Percentiles rank a stretch among this genome's conserved stretches.
Conservation (phyloP, 2,329 filamentous ascomycete species). For the Daldinia eschscholtzii region DNA sequence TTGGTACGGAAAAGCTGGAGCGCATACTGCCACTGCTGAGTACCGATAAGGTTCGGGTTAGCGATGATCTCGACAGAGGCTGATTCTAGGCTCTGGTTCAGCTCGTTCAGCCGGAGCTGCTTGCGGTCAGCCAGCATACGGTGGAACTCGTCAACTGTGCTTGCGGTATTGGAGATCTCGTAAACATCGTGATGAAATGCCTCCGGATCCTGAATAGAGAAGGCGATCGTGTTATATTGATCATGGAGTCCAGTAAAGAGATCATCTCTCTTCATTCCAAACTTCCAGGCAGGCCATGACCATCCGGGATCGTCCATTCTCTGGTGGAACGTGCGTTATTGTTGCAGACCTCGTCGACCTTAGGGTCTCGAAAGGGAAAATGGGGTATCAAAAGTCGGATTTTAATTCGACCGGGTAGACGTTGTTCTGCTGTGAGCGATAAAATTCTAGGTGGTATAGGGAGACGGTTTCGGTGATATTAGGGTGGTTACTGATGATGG, state of each 20-base stretch:
- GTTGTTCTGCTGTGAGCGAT: slow-evolving; percentile 20
- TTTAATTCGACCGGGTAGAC: slow-evolving; percentile 10
- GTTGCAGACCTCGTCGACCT: slow-evolving; percentile 16
- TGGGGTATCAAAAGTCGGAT: slow-evolving; percentile 12
- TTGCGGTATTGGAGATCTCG: slow-evolving; percentile 67
- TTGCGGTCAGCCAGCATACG: slow-evolving; percentile 66
- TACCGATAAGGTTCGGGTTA: slow-evolving; percentile 69
- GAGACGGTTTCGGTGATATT: slow-evolving; percentile 32
- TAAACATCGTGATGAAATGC: slow-evolving; percentile 72
- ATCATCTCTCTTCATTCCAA: slow-evolving; percentile 71
- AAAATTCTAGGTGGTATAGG: slow-evolving; percentile 27
- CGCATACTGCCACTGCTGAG: slow-evolving; percentile 69
- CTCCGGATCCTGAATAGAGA: slow-evolving; percentile 69
- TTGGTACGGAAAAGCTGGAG: slow-evolving; percentile 70
- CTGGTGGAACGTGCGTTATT: slow-evolving; percentile 29
- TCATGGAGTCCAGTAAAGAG: slow-evolving; percentile 70
- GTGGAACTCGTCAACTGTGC: slow-evolving; percentile 67
- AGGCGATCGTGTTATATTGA: slow-evolving; percentile 70
- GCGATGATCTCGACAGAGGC: slow-evolving; percentile 72
- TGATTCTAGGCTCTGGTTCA: slow-evolving; percentile 68
- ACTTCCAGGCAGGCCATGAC: slow-evolving; percentile 73
- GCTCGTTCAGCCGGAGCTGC: slow-evolving; percentile 65
- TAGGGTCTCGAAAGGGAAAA: slow-evolving; percentile 14
- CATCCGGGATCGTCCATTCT: slow-evolving; percentile 68
- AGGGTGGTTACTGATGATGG: slow-evolving; percentile 34